A percentile compares a stretch with the other conserved stretches of the same genome.
Conservation (phyloP, 306 rosid species). For the Vicia faba region DNA sequence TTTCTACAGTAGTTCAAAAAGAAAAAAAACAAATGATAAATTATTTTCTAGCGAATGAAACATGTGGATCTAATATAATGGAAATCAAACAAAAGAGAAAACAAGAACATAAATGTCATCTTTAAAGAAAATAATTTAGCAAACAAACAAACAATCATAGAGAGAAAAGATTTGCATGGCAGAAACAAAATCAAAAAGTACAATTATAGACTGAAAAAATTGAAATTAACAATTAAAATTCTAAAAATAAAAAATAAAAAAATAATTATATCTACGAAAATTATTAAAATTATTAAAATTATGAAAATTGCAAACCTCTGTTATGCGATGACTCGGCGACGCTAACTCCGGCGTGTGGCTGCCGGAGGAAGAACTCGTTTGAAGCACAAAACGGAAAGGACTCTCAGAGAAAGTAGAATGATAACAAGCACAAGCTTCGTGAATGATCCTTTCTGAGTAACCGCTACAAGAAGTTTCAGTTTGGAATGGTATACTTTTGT, state of each 20-base stretch:
- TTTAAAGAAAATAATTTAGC: slow-evolving; percentile 35
- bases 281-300: background rate
- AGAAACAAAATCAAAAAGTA: slow-evolving; percentile 43
- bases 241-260: background rate
- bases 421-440: slow-evolving; percentile 32
- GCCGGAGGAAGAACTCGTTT: slow-evolving; percentile 53
- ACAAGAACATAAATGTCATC: slow-evolving; percentile 45
- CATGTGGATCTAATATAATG: slow-evolving; percentile 38
- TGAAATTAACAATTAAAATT: background rate
- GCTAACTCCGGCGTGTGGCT: slow-evolving; percentile 69
- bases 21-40: slow-evolving; percentile 34
- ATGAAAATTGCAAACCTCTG: slow-evolving; percentile 56
- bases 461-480: slow-evolving; percentile 51
- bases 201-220: slow-evolving; percentile 28
- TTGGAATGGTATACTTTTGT: slow-evolving; percentile 47
- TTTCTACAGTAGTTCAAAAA: slow-evolving; percentile 10
- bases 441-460: slow-evolving; percentile 39
- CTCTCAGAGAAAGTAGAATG: slow-evolving; percentile 53
- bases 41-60: slow-evolving; percentile 25
- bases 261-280: background rate
- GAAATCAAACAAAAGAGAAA: slow-evolving; percentile 39
- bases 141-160: slow-evolving; percentile 3
- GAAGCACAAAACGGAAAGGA: slow-evolving; percentile 83
- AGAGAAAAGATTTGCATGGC: slow-evolving; percentile 46
- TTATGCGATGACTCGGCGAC: slow-evolving; percentile 55